Percentiles rank a stretch among this genome's conserved stretches.
Conservation (phyloP, 1,284 basidiomycete genomes). For the Apiotrichum sp. region DNA sequence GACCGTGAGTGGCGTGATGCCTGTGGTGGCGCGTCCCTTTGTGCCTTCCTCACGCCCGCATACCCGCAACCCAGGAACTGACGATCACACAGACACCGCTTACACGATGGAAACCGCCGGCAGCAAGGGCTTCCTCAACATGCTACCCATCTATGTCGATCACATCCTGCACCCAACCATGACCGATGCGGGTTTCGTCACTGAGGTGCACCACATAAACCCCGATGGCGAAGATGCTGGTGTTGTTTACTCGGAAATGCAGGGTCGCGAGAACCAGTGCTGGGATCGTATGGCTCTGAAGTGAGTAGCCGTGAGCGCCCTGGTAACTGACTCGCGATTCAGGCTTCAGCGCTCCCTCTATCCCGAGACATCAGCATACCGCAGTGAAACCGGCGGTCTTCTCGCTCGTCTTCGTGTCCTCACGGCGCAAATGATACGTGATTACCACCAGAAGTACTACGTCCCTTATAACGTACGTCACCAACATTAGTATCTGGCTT, state of each 20-base stretch:
- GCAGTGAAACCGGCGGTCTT: conserved; percentile 93
- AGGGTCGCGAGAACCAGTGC: conserved; percentile 89
- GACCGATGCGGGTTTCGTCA: conserved; percentile 81
- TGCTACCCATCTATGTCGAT: conserved; percentile 92
- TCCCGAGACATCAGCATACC: conserved; percentile 76
- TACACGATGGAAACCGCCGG: conserved; percentile 98
- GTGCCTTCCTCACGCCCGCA: conserved; percentile 27
- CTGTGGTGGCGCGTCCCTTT: no score
- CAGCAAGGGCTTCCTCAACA: conserved; percentile 87
- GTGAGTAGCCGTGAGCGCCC: conserved; percentile 48
- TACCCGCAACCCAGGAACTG: no score
- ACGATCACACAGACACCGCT: conserved; percentile 58
- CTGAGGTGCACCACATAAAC: conserved; percentile 93
- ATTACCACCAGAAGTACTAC: conserved; percentile 88
- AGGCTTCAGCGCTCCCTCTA: conserved; percentile 77
- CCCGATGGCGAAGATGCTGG: conserved; percentile 85
- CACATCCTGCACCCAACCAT: conserved; percentile 96
- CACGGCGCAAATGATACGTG: conserved; percentile 80
- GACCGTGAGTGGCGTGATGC: conserved; percentile 37
- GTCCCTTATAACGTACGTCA: conserved; percentile 84
- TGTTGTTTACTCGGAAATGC: conserved; percentile 98
- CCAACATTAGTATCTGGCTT: no score
- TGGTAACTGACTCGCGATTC: conserved; percentile 13
- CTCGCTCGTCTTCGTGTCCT: conserved; percentile 86
- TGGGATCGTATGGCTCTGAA: conserved; percentile 82